These are phyloP conservation scores for Lentinus tigrinus DNA, from an alignment of 768 basidiomycete genomes.

Conservation along the genomic window DNA sequence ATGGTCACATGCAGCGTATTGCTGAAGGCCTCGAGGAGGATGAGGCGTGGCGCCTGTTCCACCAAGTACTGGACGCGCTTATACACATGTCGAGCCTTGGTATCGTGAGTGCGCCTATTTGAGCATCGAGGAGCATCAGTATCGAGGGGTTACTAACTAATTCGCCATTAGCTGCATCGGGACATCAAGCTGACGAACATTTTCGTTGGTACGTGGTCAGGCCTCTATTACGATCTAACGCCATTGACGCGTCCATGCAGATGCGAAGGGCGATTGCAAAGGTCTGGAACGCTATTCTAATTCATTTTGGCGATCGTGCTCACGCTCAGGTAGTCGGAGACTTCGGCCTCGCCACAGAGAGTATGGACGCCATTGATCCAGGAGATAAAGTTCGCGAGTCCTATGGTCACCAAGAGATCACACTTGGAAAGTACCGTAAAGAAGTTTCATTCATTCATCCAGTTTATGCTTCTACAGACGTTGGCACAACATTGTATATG, in stretches of 20 bases:
- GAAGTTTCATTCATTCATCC: no score
- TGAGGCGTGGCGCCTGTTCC: conserved; percentile 87
- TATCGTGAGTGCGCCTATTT: conserved; percentile 53
- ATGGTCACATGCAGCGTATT: conserved; percentile 48
- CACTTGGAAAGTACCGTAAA: conserved; percentile 49
- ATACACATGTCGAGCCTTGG: conserved; percentile 85
- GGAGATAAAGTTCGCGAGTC: conserved; percentile 54
- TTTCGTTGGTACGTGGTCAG: conserved; percentile 84
- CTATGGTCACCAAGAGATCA: conserved; percentile 65
- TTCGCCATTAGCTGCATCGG: conserved; percentile 73
- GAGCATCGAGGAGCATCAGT: no score
- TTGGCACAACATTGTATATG: conserved; percentile 89
- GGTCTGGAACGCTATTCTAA: conserved; percentile 34
- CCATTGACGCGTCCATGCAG: conserved; percentile 34
- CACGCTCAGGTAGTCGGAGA: conserved; percentile 66
- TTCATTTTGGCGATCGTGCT: background rate
- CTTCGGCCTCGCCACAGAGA: conserved; percentile 88
- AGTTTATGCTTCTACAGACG: conserved; percentile 45
- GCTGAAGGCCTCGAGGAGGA: conserved; percentile 80
- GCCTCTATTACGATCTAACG: background rate
- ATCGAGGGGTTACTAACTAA: no score
- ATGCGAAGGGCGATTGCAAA: conserved; percentile 84
- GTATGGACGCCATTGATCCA: conserved; percentile 75
- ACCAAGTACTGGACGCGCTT: conserved; percentile 86
- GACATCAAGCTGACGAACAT: conserved; percentile 95